Conservation (phyloP, 1,284 basidiomycete species). For the Irpex lacteus region DNA sequence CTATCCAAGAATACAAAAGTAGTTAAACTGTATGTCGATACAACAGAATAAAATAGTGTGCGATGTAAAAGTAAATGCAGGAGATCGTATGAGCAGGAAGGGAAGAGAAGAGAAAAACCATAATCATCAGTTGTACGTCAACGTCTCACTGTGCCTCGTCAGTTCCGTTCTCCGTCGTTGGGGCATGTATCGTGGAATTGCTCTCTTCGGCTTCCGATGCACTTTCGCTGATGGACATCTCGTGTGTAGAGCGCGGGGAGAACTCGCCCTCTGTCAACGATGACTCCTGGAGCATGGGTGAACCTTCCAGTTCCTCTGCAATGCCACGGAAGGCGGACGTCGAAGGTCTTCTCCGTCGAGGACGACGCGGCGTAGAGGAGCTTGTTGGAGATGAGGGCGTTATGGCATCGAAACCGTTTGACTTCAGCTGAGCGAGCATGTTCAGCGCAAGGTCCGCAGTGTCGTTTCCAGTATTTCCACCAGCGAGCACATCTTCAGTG, state of each 20-base stretch:
- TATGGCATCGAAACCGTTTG: conserved; percentile 37
- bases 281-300: conserved; percentile 5
- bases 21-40: conserved; percentile 6
- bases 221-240: background rate
- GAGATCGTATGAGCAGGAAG: conserved; percentile 10
- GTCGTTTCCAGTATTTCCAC: conserved; percentile 34
- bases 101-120: background rate
- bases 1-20: conserved; percentile 5
- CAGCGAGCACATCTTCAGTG: conserved; percentile 29
- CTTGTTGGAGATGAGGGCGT: conserved; percentile 23
- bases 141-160: background rate
- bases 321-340: conserved; percentile 15
- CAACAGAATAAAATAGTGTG: conserved; percentile 9
- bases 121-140: background rate
- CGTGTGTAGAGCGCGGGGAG: conserved; percentile 1
- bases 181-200: background rate
- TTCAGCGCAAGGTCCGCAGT: conserved; percentile 65
- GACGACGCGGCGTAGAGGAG: conserved; percentile 17
- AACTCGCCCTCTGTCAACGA: conserved; percentile 1
- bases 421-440: conserved; percentile 71
- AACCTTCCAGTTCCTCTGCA: conserved; percentile 14
- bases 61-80: conserved; percentile 11
- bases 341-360: conserved; percentile 19
- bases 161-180: no score
- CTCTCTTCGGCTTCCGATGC: background rate